Percentiles rank a stretch among this genome's conserved stretches.
Evolutionary conservation across 352 stramenopile species (phyloP).

Genomic region (Globisporangium alternatum): DNA sequence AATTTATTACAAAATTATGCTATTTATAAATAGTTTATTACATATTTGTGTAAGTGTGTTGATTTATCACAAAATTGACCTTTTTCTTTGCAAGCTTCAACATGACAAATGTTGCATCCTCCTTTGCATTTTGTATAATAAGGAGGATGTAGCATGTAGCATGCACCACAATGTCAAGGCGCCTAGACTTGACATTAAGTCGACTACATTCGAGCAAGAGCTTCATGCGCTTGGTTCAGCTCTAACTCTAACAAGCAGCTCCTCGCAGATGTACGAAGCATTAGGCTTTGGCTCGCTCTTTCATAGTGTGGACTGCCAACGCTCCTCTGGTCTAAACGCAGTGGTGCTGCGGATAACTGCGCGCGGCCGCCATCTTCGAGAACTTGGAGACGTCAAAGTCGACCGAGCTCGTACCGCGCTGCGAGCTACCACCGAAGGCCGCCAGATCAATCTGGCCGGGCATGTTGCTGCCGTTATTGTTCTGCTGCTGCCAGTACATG

Average conservation of each 20-base stretch:
- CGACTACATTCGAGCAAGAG: no score
- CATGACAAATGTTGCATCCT: not conserved
- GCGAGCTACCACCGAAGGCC: not conserved
- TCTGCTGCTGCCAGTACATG: constrained; percentile 42
- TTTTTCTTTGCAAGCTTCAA: no score
- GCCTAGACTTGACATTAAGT: no score
- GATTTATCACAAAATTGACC: no score
- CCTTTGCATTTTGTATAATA: not conserved
- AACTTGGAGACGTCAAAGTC: constrained; percentile 11
- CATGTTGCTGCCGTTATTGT: not conserved
- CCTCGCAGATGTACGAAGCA: no score
- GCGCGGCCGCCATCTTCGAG: constrained; percentile 13
- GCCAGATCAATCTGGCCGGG: not conserved
- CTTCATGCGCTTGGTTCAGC: no score
- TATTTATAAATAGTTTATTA: not conserved
- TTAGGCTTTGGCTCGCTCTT: no score
- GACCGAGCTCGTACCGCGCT: not conserved
- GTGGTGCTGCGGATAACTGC: not conserved
- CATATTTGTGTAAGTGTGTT: not conserved
- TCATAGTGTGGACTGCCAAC: not conserved
- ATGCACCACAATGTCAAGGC: no score
- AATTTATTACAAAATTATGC: not conserved
- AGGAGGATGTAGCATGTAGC: no score
- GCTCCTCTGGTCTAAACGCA: not conserved
- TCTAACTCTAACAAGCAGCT: no score